Base-by-base conservation (phyloP, 2,329 filamentous ascomycete genomes). In the Talaromyces piceae region DNA sequence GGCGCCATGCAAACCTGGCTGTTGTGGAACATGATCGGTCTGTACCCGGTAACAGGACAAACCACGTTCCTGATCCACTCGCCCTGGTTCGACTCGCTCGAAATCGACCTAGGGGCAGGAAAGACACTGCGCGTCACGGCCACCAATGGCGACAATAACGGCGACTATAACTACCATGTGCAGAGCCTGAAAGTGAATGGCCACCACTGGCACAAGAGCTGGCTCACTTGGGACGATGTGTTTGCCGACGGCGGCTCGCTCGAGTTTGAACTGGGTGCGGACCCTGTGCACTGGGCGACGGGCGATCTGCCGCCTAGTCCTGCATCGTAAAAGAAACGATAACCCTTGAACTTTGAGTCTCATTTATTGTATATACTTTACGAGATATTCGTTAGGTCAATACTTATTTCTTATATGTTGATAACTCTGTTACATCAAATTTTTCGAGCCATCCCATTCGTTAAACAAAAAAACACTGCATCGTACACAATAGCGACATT, bases 1-100 rank as follows among this genome's bases (percentile, higher is more conserved):
- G 82, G 82, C 7, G 79, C 82, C 1, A 84, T 85, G 81, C 82
- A 81, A 37, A 76, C 75, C 0, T 85, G 84, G 54, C 68, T 79
- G 1, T 77, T 79, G 0, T 77, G 84, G 3, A 68, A 75, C 8
- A 84, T 85, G 81, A 77, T 85, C 84, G 82, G 63, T 81, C 82
- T 0, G 79, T 83, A 51, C 73, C 80, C 0, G 0, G 11, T 55
- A 4, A 56, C 41, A 3, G 82, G 81, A 0, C 82, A 85, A 59
- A 69, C 83, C 56, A 80, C 84, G 1, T 85, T 85, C 57, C 73
- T 85, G 16, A 82, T 85, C 56, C 83, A 70, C 0, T 78, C 82
- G 0, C 82, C 83, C 0, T 86, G 77, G 58, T 86, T 86, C 56
- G 69, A 75, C 53, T 68, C 69, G 25, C 71, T 84, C 1, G 75